These are phyloP conservation scores for Pseudonitzschia pungens DNA, from an alignment of 108 stramenopile genomes.

Conservation along the genomic window DNA sequence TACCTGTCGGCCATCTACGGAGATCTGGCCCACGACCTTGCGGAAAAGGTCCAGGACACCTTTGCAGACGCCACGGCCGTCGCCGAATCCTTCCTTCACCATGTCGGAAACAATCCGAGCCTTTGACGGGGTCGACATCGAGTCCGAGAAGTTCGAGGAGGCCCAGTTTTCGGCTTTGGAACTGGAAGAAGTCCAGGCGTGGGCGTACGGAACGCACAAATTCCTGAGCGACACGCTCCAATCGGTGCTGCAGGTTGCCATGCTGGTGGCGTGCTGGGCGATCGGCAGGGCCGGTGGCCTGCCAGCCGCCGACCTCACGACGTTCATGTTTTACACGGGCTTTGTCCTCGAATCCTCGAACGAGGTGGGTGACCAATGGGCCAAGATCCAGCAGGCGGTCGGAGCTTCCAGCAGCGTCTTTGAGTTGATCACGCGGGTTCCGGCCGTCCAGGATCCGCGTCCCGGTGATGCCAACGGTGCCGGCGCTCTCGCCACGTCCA, in stretches of 20 bases:
- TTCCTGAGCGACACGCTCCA: slow-evolving; percentile 79
- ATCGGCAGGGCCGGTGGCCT: slow-evolving; percentile 62
- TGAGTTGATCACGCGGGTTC: slow-evolving; percentile 72
- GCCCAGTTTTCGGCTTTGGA: slow-evolving; percentile 74
- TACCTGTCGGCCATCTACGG: slow-evolving; percentile 71
- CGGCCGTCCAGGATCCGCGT: slow-evolving; percentile 66
- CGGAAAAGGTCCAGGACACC: slow-evolving; percentile 71
- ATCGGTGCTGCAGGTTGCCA: slow-evolving; percentile 50
- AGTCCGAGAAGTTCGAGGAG: slow-evolving; percentile 67
- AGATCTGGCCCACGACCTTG: slow-evolving; percentile 64
- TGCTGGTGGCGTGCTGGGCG: slow-evolving; percentile 71
- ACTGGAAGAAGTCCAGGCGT: slow-evolving; percentile 84
- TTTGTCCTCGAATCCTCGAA: slow-evolving; percentile 81
- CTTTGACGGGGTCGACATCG: slow-evolving; percentile 72
- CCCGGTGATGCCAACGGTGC: background rate
- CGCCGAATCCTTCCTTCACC: slow-evolving; percentile 82
- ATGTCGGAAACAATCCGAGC: slow-evolving; percentile 86
- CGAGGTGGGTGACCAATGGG: slow-evolving; percentile 89
- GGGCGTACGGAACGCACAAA: slow-evolving; percentile 83
- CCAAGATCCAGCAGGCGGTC: slow-evolving; percentile 80
- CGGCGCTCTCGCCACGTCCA: background rate
- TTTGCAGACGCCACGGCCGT: slow-evolving; percentile 81
- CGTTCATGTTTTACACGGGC: slow-evolving; percentile 82
- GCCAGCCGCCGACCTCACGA: slow-evolving; percentile 64
- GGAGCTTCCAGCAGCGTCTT: slow-evolving; percentile 84